Conservation (phyloP, 495 filamentous ascomycete species). For the Saxispiralis lemnorum region DNA sequence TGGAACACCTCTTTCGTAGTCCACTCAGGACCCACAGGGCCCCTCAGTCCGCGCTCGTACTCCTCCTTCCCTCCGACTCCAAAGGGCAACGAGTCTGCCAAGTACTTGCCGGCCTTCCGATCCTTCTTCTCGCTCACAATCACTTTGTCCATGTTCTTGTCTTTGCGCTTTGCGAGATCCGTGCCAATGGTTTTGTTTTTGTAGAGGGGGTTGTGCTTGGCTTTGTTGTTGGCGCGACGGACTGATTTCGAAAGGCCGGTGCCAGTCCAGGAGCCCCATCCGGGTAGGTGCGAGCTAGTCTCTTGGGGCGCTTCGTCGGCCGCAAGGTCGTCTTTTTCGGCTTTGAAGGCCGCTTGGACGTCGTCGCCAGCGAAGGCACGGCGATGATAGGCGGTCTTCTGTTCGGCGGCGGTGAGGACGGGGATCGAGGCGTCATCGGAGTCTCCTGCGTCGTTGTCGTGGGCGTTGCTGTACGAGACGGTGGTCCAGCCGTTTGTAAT, state of each 20-base stretch:
- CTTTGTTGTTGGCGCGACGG: constrained; percentile 15
- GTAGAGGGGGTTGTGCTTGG: constrained; percentile 11
- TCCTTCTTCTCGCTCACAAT: constrained; percentile 86
- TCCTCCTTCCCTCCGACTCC: constrained; percentile 71
- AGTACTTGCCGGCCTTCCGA: constrained; percentile 84
- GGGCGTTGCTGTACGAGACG: constrained; percentile 15
- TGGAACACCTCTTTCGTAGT: constrained; percentile 86
- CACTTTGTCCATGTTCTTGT: constrained; percentile 60
- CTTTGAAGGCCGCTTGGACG: constrained; percentile 63
- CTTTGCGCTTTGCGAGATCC: constrained; percentile 57
- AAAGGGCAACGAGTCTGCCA: constrained; percentile 65
- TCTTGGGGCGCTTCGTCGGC: constrained; percentile 74
- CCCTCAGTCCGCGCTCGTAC: constrained; percentile 73
- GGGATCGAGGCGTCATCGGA: constrained; percentile 56
- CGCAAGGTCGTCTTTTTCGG: constrained; percentile 56
- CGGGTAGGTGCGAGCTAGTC: constrained; percentile 68
- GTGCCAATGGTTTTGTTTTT: constrained; percentile 35
- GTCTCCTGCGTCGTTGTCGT: constrained; percentile 4
- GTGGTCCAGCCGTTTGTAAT: constrained; percentile 22
- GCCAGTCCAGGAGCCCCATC: constrained; percentile 85
- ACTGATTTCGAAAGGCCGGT: constrained; percentile 51
- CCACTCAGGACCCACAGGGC: constrained; percentile 90
- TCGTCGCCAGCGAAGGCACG: constrained; percentile 76
- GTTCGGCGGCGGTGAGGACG: constrained; percentile 35
- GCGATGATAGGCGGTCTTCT: constrained; percentile 3